Base-by-base conservation (phyloP, 169 alveolate genomes). In the Plasmodium chabaudi region DNA sequence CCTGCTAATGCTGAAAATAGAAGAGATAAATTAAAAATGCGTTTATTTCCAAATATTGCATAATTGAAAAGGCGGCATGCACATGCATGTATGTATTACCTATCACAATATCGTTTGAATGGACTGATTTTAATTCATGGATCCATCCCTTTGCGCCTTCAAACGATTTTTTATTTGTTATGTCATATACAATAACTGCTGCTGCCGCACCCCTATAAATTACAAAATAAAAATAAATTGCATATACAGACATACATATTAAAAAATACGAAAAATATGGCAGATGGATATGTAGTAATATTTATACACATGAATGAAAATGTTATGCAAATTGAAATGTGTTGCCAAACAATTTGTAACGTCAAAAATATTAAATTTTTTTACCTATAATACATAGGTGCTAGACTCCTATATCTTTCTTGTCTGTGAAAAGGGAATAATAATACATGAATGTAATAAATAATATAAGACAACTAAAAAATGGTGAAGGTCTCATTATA, bases 161-260 rank as follows among this genome's bases (percentile, higher is more conserved):
- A 67, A 97, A 95, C n/a, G 98, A 91, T 51, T 95, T 96, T 64
- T 87, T 88, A 23, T 91, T 73, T 12, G 98, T 97, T 53, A 96
- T 96, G 64, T 96, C 98, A 82, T 96, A 97, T 15, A 97, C 98
- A 23, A 95, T 95, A 12, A 97, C 93, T 15, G 98, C 98, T n/a
- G 98, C 98, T 0, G 97, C 93, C 2, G 98, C 97, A 56, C 98
- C 98, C 87, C 98, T 72, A 71, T 13, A 64, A 21, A 39, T 12
- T 56, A 27, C 7, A 59, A 27, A 60, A 27, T 64, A 39, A 53
- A 79, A 55, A 44, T n/a, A 56, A 42, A 23, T 9, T n/a, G 60
- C 2, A 17, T 57, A 1, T 3, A 23, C 27, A 53, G 25, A 3
- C 12, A 60, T 21, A n/a, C n/a, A n/a, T n/a, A n/a, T n/a, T n/a